Evolutionary conservation across 2,329 filamentous ascomycete species (phyloP).

Genomic region (Plectosphaerella cucumerina): DNA sequence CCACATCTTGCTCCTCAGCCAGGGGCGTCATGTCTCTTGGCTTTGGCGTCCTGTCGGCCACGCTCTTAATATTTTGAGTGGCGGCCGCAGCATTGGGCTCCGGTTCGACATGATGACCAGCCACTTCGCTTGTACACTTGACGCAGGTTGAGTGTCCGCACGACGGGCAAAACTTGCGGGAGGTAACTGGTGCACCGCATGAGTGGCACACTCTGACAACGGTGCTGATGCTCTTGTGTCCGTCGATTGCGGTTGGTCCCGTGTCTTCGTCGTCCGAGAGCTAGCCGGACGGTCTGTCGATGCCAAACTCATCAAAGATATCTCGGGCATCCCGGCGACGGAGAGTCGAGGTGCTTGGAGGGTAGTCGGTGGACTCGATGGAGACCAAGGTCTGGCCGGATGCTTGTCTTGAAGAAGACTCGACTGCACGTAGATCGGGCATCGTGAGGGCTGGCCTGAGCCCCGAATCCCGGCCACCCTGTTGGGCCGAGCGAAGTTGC

Average conservation of each 20-base stretch:
- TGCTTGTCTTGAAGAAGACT: background rate
- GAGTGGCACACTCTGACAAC: constrained; percentile 41
- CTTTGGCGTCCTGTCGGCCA: background rate
- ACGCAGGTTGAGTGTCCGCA: constrained; percentile 49
- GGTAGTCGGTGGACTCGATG: constrained; percentile 13
- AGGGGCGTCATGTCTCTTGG: background rate
- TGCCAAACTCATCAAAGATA: constrained; percentile 41
- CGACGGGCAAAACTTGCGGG: constrained; percentile 35
- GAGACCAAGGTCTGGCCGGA: constrained; percentile 10
- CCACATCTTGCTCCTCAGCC: no score
- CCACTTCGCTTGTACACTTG: constrained; percentile 36
- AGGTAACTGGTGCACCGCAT: constrained; percentile 37
- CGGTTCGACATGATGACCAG: constrained; percentile 1
- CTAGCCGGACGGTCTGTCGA: constrained; percentile 42
- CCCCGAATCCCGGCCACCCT: background rate
- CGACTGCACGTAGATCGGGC: background rate
- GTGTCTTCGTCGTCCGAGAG: constrained; percentile 34
- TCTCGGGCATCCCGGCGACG: constrained; percentile 39
- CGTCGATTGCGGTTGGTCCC: constrained; percentile 20
- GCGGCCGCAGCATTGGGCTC: no score
- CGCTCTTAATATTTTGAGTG: no score
- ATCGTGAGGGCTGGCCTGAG: background rate
- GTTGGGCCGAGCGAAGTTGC: constrained; percentile 1
- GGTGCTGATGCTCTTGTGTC: constrained; percentile 21
- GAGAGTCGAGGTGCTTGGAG: constrained; percentile 26